phyloP scores from a whole-genome alignment of 805 yeast species.

The Yamadazyma tumulicola region DNA sequence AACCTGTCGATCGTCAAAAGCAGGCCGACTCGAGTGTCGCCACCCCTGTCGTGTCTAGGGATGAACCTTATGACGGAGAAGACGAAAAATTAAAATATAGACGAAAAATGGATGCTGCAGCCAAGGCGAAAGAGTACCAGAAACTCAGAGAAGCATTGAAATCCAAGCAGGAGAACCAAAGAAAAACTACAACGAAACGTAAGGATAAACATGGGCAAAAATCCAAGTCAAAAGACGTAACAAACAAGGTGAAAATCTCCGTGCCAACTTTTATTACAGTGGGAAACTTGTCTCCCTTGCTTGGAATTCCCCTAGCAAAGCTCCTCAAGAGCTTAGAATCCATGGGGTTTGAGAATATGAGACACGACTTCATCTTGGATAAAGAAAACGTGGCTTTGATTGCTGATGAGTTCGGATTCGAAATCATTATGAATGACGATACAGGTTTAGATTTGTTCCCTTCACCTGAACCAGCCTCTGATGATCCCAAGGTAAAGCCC shows the following conservation, averaged over 20 bases:
- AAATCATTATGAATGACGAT: constrained; percentile 51
- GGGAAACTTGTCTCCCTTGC: constrained; percentile 68
- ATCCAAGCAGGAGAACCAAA: constrained; percentile 1
- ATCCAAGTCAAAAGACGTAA: constrained; percentile 5
- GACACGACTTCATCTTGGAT: constrained; percentile 79
- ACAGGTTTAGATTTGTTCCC: constrained; percentile 59
- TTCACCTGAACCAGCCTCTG: constrained; percentile 40
- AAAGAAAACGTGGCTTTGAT: constrained; percentile 81
- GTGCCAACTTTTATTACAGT: constrained; percentile 80
- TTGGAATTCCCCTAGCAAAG: constrained; percentile 61
- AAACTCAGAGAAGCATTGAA: constrained; percentile 11
- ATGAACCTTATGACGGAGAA: too few relatives aligned
- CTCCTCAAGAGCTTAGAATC: constrained; percentile 55
- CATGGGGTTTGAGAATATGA: constrained; percentile 69
- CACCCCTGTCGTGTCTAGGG: too few relatives aligned
- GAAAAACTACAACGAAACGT: neutral
- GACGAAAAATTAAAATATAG: neutral
- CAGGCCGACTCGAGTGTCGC: neutral
- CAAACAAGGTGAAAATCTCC: constrained; percentile 25
- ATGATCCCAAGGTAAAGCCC: constrained; percentile 39
- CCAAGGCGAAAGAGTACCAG: constrained; percentile 4
- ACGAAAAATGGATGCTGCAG: neutral
- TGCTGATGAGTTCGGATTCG: constrained; percentile 85
- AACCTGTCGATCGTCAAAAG: neutral
- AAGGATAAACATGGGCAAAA: neutral